Percentiles rank a stretch among this genome's conserved stretches.
Conservation (phyloP, 2,329 filamentous ascomycete genomes). For the Scorias spongiosa region DNA sequence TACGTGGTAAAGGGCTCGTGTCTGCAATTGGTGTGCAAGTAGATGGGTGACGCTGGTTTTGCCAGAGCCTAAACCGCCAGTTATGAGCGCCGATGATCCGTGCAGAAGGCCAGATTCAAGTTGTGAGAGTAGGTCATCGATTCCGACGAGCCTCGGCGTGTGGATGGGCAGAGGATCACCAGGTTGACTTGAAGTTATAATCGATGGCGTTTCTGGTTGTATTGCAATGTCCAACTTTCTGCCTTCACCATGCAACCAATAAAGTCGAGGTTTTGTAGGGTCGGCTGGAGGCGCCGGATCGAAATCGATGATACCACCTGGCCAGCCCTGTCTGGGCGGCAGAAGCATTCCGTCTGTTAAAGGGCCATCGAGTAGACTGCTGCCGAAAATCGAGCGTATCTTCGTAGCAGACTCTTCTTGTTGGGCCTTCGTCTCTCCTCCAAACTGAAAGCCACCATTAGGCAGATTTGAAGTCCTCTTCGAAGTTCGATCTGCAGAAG, state of each 20-base stretch:
- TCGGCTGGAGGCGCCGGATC: slow-evolving; percentile 40
- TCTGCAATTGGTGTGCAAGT: slow-evolving; percentile 57
- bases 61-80: slow-evolving; percentile 76
- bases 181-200: slow-evolving; percentile 37
- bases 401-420: slow-evolving; percentile 61
- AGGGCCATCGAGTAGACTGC: slow-evolving; percentile 62
- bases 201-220: slow-evolving; percentile 55
- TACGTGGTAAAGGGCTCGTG: slow-evolving; percentile 62
- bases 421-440: slow-evolving; percentile 71
- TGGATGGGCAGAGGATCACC: slow-evolving; percentile 39
- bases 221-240: slow-evolving; percentile 59
- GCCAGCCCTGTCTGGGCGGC: slow-evolving; percentile 51
- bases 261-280: slow-evolving; percentile 30
- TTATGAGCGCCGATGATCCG: slow-evolving; percentile 76
- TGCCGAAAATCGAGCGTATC: slow-evolving; percentile 56
- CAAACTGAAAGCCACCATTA: slow-evolving; percentile 59
- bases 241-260: slow-evolving; percentile 69
- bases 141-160: slow-evolving; percentile 59
- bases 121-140: slow-evolving; percentile 60
- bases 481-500: slow-evolving; percentile 35
- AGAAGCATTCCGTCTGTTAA: slow-evolving; percentile 80
- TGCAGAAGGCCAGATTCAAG: slow-evolving; percentile 64
- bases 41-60: slow-evolving; percentile 71
- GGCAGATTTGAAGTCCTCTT: background rate
- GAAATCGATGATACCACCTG: slow-evolving; percentile 71